Evolutionary conservation across 2,329 filamentous ascomycete species (phyloP).

Genomic region (Chaetomium globosum): DNA sequence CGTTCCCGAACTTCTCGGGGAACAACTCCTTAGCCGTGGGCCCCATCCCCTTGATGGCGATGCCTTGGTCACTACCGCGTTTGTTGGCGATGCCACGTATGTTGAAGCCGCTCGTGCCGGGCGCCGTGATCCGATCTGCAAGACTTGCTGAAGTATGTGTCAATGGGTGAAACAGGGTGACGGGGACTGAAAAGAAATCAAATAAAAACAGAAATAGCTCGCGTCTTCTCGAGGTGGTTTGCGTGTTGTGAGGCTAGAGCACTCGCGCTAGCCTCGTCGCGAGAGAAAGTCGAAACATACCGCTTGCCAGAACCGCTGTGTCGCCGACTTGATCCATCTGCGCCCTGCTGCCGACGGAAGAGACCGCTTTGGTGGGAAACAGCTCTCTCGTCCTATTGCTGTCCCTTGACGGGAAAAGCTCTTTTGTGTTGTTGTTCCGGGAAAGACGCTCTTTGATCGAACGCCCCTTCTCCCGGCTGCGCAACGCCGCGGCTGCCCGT

Average conservation of each 20-base stretch:
- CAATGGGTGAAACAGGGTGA: slow-evolving; percentile 25
- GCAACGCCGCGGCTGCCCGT: slow-evolving; percentile 40
- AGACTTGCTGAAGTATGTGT: slow-evolving; percentile 37
- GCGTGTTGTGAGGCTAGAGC: slow-evolving; percentile 12
- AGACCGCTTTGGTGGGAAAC: slow-evolving; percentile 53
- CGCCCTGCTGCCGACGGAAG: slow-evolving; percentile 37
- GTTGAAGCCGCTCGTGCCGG: slow-evolving; percentile 48
- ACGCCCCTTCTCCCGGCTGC: slow-evolving; percentile 51
- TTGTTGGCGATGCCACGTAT: slow-evolving; percentile 63
- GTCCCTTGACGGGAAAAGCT: slow-evolving; percentile 58
- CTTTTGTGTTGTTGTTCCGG: slow-evolving; percentile 50
- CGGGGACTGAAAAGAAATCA: neutral
- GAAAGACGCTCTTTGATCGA: slow-evolving; percentile 49
- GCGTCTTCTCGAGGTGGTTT: slow-evolving; percentile 1
- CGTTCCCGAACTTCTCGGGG: slow-evolving; percentile 63
- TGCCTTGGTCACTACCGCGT: slow-evolving; percentile 51
- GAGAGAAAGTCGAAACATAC: slow-evolving; percentile 38
- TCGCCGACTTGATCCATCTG: slow-evolving; percentile 43
- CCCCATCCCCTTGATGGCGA: slow-evolving; percentile 69
- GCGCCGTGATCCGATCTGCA: slow-evolving; percentile 44
- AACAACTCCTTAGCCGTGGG: slow-evolving; percentile 67
- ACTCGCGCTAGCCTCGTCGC: slow-evolving; percentile 21
- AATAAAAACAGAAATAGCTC: neutral
- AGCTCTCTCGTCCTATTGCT: slow-evolving; percentile 55
- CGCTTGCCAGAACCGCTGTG: slow-evolving; percentile 42